phyloP scores from a whole-genome alignment of 305 asterid species.

The Withania somnifera region DNA sequence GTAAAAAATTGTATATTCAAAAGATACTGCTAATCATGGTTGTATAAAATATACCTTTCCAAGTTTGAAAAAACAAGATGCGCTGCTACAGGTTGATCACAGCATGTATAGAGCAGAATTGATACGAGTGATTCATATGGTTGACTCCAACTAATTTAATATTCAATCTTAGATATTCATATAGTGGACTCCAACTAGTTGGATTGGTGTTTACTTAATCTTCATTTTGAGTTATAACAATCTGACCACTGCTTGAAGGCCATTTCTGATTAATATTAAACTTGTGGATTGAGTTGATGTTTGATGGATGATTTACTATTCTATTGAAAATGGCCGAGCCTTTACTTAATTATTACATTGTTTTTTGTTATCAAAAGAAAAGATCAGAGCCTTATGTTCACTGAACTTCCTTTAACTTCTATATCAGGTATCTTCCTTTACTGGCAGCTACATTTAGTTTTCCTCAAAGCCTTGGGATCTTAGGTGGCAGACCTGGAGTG shows the following conservation, averaged over 20 bases:
- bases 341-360: neutral
- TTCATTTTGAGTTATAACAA: neutral
- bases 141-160: neutral
- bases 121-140: neutral
- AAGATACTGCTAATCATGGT: neutral
- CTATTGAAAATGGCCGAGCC: neutral
- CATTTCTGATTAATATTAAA: neutral
- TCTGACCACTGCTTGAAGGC: neutral
- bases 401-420: neutral
- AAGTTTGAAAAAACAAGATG: neutral
- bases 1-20: neutral
- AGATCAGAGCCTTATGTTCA: neutral
- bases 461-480: slow-evolving; percentile 91
- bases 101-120: neutral
- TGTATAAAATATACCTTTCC: neutral
- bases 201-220: neutral
- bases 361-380: neutral
- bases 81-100: neutral
- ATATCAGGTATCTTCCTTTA: slow-evolving; percentile 74
- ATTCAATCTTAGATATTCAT: neutral
- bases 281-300: neutral
- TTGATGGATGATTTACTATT: neutral
- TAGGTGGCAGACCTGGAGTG: slow-evolving; percentile 96
- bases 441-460: slow-evolving; percentile 69
- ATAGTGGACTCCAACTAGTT: neutral